These are phyloP conservation scores for Laetiporus sulphureus DNA, from an alignment of 1,284 basidiomycete genomes.

Conservation along the genomic window DNA sequence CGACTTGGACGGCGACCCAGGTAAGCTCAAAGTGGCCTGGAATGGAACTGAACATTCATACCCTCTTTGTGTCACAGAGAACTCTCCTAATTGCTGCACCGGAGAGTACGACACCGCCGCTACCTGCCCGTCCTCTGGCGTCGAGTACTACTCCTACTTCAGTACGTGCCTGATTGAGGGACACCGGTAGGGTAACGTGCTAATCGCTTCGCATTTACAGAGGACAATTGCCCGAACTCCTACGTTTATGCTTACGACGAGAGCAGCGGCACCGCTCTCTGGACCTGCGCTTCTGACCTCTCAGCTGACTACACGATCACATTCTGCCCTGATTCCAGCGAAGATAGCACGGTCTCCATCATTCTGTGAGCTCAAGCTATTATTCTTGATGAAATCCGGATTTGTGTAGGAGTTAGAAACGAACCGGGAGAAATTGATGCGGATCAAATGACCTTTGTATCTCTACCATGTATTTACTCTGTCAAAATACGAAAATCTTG, in stretches of 20 bases:
- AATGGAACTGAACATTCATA: background rate
- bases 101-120: conserved; percentile 41
- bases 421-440: no score
- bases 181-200: background rate
- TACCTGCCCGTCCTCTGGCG: conserved; percentile 47
- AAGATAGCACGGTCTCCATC: background rate
- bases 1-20: conserved; percentile 38
- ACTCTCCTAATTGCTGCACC: conserved; percentile 52
- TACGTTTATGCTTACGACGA: conserved; percentile 51
- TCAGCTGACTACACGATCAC: conserved; percentile 42
- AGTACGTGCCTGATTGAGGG: conserved; percentile 25
- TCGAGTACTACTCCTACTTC: conserved; percentile 49
- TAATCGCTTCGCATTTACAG: conserved; percentile 16
- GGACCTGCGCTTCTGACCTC: conserved; percentile 31
- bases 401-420: no score
- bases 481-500: background rate
- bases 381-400: no score
- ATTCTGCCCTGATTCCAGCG: conserved; percentile 33
- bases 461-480: no score
- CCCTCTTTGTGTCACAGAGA: conserved; percentile 21
- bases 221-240: conserved; percentile 38
- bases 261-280: conserved; percentile 37
- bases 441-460: no score
- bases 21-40: conserved; percentile 17
- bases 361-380: background rate